Evolutionary conservation across 179 eudicot species (phyloP).

Genomic region (Silene vulgaris): DNA sequence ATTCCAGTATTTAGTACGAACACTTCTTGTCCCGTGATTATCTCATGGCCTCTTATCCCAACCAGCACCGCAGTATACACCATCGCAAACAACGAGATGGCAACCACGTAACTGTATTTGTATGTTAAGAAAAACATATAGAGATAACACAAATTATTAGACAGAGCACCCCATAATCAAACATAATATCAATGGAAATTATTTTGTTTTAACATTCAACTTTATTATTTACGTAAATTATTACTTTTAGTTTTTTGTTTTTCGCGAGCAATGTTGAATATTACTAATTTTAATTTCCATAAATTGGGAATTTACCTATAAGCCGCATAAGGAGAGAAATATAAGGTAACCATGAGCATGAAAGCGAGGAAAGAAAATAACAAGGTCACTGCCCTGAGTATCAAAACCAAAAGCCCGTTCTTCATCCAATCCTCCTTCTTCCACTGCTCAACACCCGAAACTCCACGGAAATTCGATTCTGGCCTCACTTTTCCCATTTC

Average conservation of each 20-base stretch:
- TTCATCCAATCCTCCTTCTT: conserved; percentile 45
- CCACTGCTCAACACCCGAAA: conserved; percentile 42
- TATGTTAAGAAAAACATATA: not conserved
- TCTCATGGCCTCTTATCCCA: conserved; percentile 42
- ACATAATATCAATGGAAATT: too few species aligned
- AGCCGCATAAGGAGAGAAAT: not conserved
- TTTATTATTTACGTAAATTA: too few species aligned
- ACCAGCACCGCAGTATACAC: conserved; percentile 47
- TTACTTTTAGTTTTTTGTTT: too few species aligned
- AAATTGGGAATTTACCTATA: not conserved
- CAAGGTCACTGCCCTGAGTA: conserved; percentile 37
- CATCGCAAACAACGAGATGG: conserved; percentile 47
- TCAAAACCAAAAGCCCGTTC: conserved; percentile 34
- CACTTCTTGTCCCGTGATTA: conserved; percentile 31
- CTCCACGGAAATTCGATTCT: conserved; percentile 29
- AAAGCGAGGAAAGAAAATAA: conserved; percentile 57
- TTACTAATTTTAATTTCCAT: not conserved
- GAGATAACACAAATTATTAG: too few species aligned
- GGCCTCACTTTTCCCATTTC: conserved; percentile 22
- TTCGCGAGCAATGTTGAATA: too few species aligned
- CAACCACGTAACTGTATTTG: conserved; percentile 47
- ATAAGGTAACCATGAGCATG: conserved; percentile 41
- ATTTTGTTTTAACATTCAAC: too few species aligned
- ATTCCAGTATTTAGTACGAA: conserved; percentile 26
- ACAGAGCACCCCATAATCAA: too few species aligned